phyloP scores from a whole-genome alignment of 1,284 basidiomycete genomes.

The Omphalotus olearius region DNA sequence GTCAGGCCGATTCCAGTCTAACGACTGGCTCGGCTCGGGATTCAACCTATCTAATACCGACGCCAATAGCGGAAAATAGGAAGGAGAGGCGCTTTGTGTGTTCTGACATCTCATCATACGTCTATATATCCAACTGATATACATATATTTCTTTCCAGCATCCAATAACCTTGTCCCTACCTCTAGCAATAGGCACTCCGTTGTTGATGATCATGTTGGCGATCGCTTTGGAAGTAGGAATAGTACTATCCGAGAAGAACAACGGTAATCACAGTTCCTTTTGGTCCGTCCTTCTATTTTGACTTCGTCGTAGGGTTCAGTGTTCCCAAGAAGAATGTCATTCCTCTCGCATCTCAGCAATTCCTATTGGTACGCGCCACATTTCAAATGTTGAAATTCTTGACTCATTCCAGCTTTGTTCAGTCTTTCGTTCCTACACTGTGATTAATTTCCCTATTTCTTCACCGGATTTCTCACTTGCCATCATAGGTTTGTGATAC shows the following conservation, averaged over 20 bases:
- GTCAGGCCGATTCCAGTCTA: background rate
- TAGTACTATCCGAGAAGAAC: slow-evolving; percentile 34
- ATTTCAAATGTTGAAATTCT: background rate
- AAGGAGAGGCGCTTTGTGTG: slow-evolving; percentile 42
- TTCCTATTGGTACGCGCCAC: slow-evolving; percentile 47
- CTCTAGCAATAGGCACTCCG: slow-evolving; percentile 36
- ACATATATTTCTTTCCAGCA: slow-evolving; percentile 35
- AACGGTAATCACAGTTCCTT: slow-evolving; percentile 34
- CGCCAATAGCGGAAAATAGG: slow-evolving; percentile 27
- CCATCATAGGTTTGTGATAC: slow-evolving; percentile 27
- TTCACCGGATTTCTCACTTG: slow-evolving; percentile 16
- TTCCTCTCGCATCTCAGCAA: slow-evolving; percentile 45
- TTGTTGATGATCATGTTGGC: slow-evolving; percentile 43
- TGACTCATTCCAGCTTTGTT: slow-evolving; percentile 2
- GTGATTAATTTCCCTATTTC: slow-evolving; percentile 25
- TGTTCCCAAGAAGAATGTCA: slow-evolving; percentile 45
- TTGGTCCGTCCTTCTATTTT: slow-evolving; percentile 1
- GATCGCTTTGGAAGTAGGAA: slow-evolving; percentile 43
- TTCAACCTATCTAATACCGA: slow-evolving; percentile 43
- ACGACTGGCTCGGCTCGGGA: slow-evolving; percentile 21
- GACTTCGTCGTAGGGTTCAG: slow-evolving; percentile 38
- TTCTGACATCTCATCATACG: slow-evolving; percentile 5
- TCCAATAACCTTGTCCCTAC: slow-evolving; percentile 37
- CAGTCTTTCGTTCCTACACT: slow-evolving; percentile 59
- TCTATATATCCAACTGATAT: background rate